Conservation (phyloP, 371 early-diverging fungal genomes). For the Haplosporangium sp. region DNA sequence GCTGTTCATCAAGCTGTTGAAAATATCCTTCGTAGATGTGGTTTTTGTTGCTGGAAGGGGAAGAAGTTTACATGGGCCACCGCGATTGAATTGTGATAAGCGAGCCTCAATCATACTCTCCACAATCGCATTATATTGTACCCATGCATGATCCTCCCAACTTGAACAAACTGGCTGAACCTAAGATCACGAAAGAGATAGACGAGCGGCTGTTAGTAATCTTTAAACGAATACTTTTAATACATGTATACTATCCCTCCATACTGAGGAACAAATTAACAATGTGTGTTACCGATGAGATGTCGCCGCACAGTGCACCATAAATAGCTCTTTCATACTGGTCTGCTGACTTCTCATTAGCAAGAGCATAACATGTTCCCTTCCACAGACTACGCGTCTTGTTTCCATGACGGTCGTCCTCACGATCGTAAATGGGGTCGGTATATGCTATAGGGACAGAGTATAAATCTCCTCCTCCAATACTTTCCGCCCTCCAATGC, state of each 20-base stretch:
- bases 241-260: neutral
- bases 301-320: constrained; percentile 44
- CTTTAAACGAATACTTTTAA: neutral
- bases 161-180: constrained; percentile 47
- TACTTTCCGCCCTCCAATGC: constrained; percentile 53
- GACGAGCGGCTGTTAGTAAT: neutral
- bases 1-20: constrained; percentile 30
- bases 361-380: constrained; percentile 46
- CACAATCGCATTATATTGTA: constrained; percentile 43
- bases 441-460: constrained; percentile 28
- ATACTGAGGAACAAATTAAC: neutral
- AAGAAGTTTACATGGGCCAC: constrained; percentile 24
- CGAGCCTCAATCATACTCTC: constrained; percentile 40
- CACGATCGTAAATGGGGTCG: constrained; percentile 20
- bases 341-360: constrained; percentile 28
- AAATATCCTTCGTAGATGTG: constrained; percentile 30
- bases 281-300: constrained; percentile 19
- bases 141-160: constrained; percentile 57
- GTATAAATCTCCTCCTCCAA: constrained; percentile 40
- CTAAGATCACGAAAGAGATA: constrained; percentile 11
- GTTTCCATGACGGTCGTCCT: constrained; percentile 35
- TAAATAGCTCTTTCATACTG: constrained; percentile 48
- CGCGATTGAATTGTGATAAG: constrained; percentile 42
- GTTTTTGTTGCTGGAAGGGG: constrained; percentile 27
- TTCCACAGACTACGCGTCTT: constrained; percentile 53